Conservation (phyloP, 805 yeast species). For the Lipomyces anomalus region DNA sequence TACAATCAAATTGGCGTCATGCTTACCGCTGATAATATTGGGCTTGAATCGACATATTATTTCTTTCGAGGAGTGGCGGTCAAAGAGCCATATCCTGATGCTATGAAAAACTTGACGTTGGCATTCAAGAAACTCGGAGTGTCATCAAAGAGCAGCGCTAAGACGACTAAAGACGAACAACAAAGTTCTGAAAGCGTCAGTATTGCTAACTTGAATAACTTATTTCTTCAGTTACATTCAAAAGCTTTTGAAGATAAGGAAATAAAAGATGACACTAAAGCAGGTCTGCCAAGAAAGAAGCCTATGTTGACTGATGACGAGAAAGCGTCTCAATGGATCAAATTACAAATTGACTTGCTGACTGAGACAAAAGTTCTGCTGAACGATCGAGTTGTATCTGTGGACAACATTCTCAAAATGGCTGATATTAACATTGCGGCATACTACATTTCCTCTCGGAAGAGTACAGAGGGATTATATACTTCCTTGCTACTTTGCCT, state of each 20-base stretch:
- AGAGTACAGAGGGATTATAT: neutral
- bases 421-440: slow-evolving; percentile 16
- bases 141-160: slow-evolving; percentile 3
- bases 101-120: slow-evolving; percentile 19
- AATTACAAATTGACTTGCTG: slow-evolving; percentile 1
- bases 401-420: slow-evolving; percentile 11
- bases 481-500: neutral
- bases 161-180: slow-evolving; percentile 1
- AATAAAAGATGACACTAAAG: neutral
- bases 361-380: slow-evolving; percentile 3
- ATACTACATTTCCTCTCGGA: neutral
- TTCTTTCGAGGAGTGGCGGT: slow-evolving; percentile 23
- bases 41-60: slow-evolving; percentile 19
- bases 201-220: slow-evolving; percentile 4
- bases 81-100: slow-evolving; percentile 17
- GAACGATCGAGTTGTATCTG: slow-evolving; percentile 4
- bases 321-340: neutral
- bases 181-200: slow-evolving; percentile 6
- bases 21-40: slow-evolving; percentile 10
- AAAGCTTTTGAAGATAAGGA: slow-evolving; percentile 4
- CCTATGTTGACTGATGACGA: no score
- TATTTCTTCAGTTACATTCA: slow-evolving; percentile 12
- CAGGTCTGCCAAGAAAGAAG: neutral
- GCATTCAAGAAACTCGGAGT: slow-evolving; percentile 14
- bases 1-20: slow-evolving; percentile 26